phyloP scores from a whole-genome alignment of 1,284 basidiomycete species.

The Austropuccinia psidii region DNA sequence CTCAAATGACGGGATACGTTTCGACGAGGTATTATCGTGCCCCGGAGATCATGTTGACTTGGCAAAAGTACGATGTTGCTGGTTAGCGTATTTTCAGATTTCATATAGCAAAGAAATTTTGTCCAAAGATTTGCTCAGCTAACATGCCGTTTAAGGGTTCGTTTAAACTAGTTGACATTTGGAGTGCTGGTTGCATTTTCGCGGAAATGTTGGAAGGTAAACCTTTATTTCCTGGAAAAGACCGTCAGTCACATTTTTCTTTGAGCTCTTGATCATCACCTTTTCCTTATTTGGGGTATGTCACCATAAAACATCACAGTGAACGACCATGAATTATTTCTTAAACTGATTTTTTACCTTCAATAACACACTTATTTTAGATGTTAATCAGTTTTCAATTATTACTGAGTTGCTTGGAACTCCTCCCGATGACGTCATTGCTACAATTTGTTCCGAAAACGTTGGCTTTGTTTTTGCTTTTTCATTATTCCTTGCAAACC shows the following conservation, averaged over 20 bases:
- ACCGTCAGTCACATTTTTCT: conserved; percentile 54
- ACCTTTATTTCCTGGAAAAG: conserved; percentile 97
- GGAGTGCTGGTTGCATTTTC: conserved; percentile 99
- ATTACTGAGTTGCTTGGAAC: conserved; percentile 98
- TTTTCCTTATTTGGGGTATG: neutral
- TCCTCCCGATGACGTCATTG: conserved; percentile 97
- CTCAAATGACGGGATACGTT: conserved; percentile 99
- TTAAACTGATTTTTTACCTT: conserved; percentile 9
- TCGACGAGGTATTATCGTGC: conserved; percentile 98
- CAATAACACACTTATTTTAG: conserved; percentile 50
- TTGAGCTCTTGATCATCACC: neutral
- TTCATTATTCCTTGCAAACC: neutral
- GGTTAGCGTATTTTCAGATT: conserved; percentile 47
- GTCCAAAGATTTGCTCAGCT: neutral
- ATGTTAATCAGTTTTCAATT: conserved; percentile 99
- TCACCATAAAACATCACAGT: neutral
- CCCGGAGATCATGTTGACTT: conserved; percentile 99
- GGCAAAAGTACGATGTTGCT: conserved; percentile 99
- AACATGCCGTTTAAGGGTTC: neutral
- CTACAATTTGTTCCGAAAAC: conserved; percentile 97
- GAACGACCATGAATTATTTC: neutral
- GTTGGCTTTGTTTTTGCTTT: conserved; percentile 52
- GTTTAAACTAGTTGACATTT: conserved; percentile 69
- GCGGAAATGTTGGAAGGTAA: conserved; percentile 99
- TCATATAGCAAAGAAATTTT: neutral